These are phyloP conservation scores for Aspergillus panamensis DNA, from an alignment of 495 filamentous ascomycete species.

Conservation along the genomic window DNA sequence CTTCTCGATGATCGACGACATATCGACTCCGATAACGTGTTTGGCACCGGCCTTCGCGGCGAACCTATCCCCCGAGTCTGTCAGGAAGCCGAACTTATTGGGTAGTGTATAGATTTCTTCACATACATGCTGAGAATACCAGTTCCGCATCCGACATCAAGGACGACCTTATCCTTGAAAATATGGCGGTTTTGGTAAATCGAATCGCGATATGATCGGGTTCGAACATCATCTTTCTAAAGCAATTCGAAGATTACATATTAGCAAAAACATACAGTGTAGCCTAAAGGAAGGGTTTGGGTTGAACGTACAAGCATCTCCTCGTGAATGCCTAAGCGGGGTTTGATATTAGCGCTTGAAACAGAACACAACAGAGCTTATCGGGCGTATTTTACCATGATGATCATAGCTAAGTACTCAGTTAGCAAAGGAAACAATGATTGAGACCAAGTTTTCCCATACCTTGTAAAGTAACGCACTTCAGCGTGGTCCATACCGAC, in stretches of 20 bases:
- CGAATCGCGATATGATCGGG: conserved; percentile 89
- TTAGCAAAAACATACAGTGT: conserved; percentile 13
- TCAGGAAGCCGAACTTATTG: conserved; percentile 5
- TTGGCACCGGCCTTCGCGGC: conserved; percentile 90
- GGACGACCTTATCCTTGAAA: conserved; percentile 95
- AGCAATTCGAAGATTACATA: conserved; percentile 9
- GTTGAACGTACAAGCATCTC: conserved; percentile 84
- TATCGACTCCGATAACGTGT: conserved; percentile 94
- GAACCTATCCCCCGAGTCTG: conserved; percentile 61
- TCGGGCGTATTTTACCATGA: conserved; percentile 61
- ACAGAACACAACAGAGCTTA: conserved; percentile 5
- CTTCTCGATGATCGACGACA: conserved; percentile 95
- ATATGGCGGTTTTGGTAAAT: conserved; percentile 95
- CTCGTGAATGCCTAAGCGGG: conserved; percentile 81
- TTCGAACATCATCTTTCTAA: conserved; percentile 97
- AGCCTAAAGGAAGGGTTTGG: neutral
- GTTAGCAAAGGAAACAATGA: conserved; percentile 31
- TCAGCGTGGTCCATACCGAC: conserved; percentile 77
- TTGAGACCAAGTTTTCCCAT: conserved; percentile 27
- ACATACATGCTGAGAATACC: conserved; percentile 80
- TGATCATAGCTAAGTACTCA: conserved; percentile 73
- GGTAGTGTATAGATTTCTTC: neutral
- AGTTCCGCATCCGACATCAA: conserved; percentile 97
- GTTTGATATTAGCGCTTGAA: conserved; percentile 17
- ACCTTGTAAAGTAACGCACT: conserved; percentile 97